Evolutionary conservation across 495 filamentous ascomycete species (phyloP).

Genomic region (Lichenothelia convexa): DNA sequence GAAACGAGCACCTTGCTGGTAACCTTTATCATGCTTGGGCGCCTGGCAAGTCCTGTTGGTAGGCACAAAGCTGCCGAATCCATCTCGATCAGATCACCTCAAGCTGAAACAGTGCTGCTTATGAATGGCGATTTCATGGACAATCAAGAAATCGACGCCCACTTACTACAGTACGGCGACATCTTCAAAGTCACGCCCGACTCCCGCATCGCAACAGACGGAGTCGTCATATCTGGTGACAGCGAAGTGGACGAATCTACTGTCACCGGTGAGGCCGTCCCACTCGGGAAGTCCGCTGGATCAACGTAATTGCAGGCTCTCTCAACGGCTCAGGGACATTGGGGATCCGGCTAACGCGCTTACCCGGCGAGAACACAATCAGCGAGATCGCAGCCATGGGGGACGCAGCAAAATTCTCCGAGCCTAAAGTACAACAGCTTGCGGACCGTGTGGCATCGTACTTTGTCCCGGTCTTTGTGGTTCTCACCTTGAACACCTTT

Average conservation of each 20-base stretch:
- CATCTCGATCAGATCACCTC: slow-evolving; percentile 44
- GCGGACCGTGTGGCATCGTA: slow-evolving; percentile 48
- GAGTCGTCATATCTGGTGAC: slow-evolving; percentile 38
- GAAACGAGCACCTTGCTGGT: slow-evolving; percentile 65
- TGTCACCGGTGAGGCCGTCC: slow-evolving; percentile 52
- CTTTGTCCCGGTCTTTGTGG: slow-evolving; percentile 46
- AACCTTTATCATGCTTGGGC: slow-evolving; percentile 61
- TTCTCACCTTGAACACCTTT: slow-evolving; percentile 36
- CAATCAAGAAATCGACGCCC: slow-evolving; percentile 38
- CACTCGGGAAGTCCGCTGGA: slow-evolving; percentile 33
- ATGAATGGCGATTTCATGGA: too few species aligned
- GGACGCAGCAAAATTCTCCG: slow-evolving; percentile 47
- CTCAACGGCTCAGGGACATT: slow-evolving; percentile 43
- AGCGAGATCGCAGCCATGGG: slow-evolving; percentile 50
- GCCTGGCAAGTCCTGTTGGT: slow-evolving; percentile 41
- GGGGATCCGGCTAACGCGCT: slow-evolving; percentile 33
- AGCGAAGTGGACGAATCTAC: slow-evolving; percentile 62
- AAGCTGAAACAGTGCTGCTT: slow-evolving; percentile 28
- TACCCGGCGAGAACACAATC: slow-evolving; percentile 61
- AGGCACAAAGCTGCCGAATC: slow-evolving; percentile 46
- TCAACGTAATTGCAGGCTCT: slow-evolving; percentile 46
- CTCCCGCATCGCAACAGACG: slow-evolving; percentile 48
- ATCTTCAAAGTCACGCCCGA: slow-evolving; percentile 45
- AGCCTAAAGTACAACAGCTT: slow-evolving; percentile 47
- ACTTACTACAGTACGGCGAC: slow-evolving; percentile 58